Base-by-base conservation (phyloP, 768 basidiomycete genomes). In the Coprinopsis sp. region DNA sequence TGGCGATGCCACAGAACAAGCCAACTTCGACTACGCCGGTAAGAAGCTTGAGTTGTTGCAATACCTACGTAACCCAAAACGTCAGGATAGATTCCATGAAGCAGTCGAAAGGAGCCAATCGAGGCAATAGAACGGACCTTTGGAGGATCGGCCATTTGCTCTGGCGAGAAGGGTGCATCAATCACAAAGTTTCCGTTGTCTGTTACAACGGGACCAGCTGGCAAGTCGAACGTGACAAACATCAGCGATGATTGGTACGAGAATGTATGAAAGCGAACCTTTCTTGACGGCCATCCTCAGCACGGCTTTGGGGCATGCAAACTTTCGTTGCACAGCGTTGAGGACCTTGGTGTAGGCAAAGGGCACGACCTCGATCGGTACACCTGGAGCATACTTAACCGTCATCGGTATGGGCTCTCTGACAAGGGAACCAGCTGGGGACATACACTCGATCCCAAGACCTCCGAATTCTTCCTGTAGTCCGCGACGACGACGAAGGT, bases 11-110 rank as follows among this genome's bases (percentile, higher is more conserved):
- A 61, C 91, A 93, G 70, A 99, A 98, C n/a, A 99, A 65, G 1
- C 96, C 96, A 27, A 97, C 96, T 64, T 99, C 96, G n/a, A 98
- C 91, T 19, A 97, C 91, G 37, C 96, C 96, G 3, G 95, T 98
- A 50, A 98, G 74, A 77, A 95, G 79, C 72, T 97, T 98, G 59
- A 98, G 86, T 50, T 76, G 72, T 13, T 71, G 64, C 69, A 95
- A 69, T 14, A 97, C 73, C 89, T 94, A 59, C 6, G 43, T 23
- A 33, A 57, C 7, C 10, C n/a, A 21, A 10, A 37, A 24, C 12
- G 25, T 12, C 34, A 42, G 47, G 30, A 8, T 16, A 23, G 3
- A 4, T 33, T 37, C 11, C 38, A 16, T 49, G 25, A 33, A 25
- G 4, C 5, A 11, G 22, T 30, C 38, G 7, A 23, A 39, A 37